phyloP scores from a whole-genome alignment of 208 protist species.

The Strigomonas culicis region DNA sequence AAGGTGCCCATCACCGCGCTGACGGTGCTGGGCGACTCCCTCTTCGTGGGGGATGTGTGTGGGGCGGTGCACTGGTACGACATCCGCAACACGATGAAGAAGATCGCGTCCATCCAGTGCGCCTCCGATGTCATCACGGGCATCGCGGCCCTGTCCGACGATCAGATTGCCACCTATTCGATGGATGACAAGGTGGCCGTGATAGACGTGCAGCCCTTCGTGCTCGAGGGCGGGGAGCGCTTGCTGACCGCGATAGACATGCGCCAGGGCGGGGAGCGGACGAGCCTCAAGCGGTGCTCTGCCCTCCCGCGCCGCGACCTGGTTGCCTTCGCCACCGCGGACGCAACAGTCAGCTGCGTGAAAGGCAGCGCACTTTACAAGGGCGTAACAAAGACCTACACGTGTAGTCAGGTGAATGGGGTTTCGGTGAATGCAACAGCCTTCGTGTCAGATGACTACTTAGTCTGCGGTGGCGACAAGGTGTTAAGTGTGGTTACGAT shows the following conservation, averaged over 20 bases:
- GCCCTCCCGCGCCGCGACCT: no score
- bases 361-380: no score
- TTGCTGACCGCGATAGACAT: conserved; percentile 31
- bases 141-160: conserved; percentile 14
- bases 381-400: no score
- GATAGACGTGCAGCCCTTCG: conserved; percentile 73
- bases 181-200: conserved; percentile 39
- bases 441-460: no score
- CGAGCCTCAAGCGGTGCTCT: no score
- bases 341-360: no score
- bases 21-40: conserved; percentile 27
- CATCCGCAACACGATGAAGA: conserved; percentile 26
- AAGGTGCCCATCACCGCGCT: conserved; percentile 55
- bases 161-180: conserved; percentile 43
- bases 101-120: conserved; percentile 34
- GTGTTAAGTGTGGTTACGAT: no score
- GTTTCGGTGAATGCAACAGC: no score
- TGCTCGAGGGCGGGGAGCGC: conserved; percentile 43
- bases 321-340: no score
- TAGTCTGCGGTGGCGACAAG: no score
- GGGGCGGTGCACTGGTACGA: conserved; percentile 70
- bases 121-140: conserved; percentile 28
- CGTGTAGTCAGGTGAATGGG: no score
- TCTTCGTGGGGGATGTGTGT: conserved; percentile 68
- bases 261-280: conserved; percentile 24